A percentile compares a stretch with the other conserved stretches of the same genome.
Conservation (phyloP, 805 yeast genomes). For the Saturnispora serradocipensis region DNA sequence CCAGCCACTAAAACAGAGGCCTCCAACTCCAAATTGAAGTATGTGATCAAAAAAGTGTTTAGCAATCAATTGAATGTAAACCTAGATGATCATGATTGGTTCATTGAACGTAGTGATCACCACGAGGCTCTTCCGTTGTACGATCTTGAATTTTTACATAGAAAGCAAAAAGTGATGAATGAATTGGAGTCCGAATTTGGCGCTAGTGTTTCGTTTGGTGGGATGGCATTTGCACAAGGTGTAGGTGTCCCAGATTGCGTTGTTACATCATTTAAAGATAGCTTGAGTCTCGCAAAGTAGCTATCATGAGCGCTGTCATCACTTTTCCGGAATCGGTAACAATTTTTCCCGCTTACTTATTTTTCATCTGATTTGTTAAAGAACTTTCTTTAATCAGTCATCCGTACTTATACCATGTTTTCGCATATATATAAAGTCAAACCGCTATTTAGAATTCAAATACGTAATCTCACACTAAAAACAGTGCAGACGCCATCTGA, state of each 20-base stretch:
- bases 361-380: not conserved
- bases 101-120: not conserved
- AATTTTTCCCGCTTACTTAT: not conserved
- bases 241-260: slow-evolving; percentile 89
- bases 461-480: slow-evolving; percentile 19
- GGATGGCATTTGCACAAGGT: slow-evolving; percentile 72
- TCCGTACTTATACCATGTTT: not conserved
- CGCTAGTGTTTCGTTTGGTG: slow-evolving; percentile 51
- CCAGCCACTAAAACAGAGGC: slow-evolving; percentile 15
- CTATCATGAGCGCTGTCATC: not conserved
- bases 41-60: slow-evolving; percentile 19
- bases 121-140: slow-evolving; percentile 3
- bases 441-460: not conserved
- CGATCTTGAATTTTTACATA: slow-evolving; percentile 4
- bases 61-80: slow-evolving; percentile 15
- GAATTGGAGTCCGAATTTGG: slow-evolving; percentile 9
- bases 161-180: not conserved
- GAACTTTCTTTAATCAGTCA: not conserved
- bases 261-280: slow-evolving; percentile 50
- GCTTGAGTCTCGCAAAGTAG: slow-evolving; percentile 22
- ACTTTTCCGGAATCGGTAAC: not conserved
- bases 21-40: slow-evolving; percentile 16
- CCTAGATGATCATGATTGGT: slow-evolving; percentile 10
- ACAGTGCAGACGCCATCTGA: slow-evolving; percentile 64
- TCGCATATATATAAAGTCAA: not conserved